phyloP scores from a whole-genome alignment of 2,329 filamentous ascomycete species.

The Venturia oleaginea region DNA sequence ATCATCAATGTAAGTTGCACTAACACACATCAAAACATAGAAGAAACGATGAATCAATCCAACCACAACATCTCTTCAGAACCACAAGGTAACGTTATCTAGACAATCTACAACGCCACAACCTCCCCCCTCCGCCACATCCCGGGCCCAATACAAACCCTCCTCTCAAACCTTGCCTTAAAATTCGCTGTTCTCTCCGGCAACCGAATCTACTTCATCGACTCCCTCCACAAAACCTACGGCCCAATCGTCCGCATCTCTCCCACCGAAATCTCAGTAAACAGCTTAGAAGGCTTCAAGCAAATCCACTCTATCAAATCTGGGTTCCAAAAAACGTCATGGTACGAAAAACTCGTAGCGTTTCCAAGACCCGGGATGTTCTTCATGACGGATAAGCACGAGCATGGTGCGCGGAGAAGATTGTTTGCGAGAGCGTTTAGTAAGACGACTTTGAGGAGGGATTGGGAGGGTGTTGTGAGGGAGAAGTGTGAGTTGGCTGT shows the following conservation, averaged over 20 bases:
- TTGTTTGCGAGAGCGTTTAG: slow-evolving; percentile 29
- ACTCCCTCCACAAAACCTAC: slow-evolving; percentile 25
- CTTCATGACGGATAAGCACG: slow-evolving; percentile 27
- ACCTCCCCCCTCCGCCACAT: slow-evolving; percentile 23
- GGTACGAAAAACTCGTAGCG: background rate
- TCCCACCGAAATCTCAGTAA: slow-evolving; percentile 6
- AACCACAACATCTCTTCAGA: background rate
- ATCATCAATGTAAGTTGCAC: background rate
- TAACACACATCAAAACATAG: too few species aligned
- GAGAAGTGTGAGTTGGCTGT: slow-evolving; percentile 26
- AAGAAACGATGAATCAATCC: too few species aligned
- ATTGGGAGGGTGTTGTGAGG: slow-evolving; percentile 29
- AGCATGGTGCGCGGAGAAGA: slow-evolving; percentile 27
- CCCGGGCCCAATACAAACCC: slow-evolving; percentile 24
- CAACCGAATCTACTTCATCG: slow-evolving; percentile 30
- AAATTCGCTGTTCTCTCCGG: slow-evolving; percentile 30
- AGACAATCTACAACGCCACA: slow-evolving; percentile 17
- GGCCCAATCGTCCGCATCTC: slow-evolving; percentile 5
- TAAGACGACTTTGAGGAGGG: slow-evolving; percentile 24
- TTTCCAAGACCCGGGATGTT: slow-evolving; percentile 26
- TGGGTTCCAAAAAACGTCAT: background rate
- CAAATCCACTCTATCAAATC: background rate
- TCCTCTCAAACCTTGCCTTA: slow-evolving; percentile 25
- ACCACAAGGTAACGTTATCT: too few species aligned
- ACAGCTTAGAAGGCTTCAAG: background rate